Conservation (phyloP, 106 monocot species). For the Amphibolis antarctica region DNA sequence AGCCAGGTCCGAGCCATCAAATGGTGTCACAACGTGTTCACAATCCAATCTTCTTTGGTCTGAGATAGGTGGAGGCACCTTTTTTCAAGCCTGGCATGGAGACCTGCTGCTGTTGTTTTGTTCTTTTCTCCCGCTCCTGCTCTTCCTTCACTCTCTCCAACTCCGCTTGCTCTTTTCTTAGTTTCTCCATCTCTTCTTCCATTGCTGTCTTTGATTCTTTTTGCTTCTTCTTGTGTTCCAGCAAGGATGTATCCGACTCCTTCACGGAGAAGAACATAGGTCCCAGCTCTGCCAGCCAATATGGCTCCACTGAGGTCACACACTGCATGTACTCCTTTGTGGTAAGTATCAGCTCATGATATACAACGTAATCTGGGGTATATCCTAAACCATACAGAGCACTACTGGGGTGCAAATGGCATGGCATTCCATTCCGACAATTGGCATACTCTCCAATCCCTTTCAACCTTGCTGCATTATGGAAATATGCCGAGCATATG, state of each 20-base stretch:
- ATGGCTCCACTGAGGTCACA: slow-evolving; percentile 86
- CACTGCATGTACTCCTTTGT: slow-evolving; percentile 97
- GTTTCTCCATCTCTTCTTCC: slow-evolving; percentile 95
- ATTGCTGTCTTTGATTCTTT: slow-evolving; percentile 84
- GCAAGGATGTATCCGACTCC: slow-evolving; percentile 68
- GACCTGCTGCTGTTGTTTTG: slow-evolving; percentile 61
- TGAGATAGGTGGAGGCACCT: slow-evolving; percentile 38
- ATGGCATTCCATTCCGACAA: slow-evolving; percentile 86
- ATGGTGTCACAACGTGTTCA: slow-evolving; percentile 5
- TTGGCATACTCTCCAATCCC: slow-evolving; percentile 93
- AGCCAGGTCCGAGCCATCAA: too few species aligned
- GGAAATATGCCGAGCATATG: slow-evolving; percentile 91
- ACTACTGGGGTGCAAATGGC: slow-evolving; percentile 90
- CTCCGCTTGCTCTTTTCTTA: slow-evolving; percentile 61
- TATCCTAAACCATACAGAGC: slow-evolving; percentile 87
- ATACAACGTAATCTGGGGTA: slow-evolving; percentile 83
- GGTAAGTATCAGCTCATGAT: slow-evolving; percentile 79
- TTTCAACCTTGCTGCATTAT: slow-evolving; percentile 76
- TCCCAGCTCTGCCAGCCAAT: slow-evolving; percentile 91
- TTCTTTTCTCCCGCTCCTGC: slow-evolving; percentile 63
- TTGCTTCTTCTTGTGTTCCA: slow-evolving; percentile 86
- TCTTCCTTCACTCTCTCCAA: slow-evolving; percentile 22
- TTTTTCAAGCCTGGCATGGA: slow-evolving; percentile 45
- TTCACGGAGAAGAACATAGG: slow-evolving; percentile 98
- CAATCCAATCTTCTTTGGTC: slow-evolving; percentile 67